Base-by-base conservation (phyloP, 257 asterid species). In the Nicotiana knightiana region DNA sequence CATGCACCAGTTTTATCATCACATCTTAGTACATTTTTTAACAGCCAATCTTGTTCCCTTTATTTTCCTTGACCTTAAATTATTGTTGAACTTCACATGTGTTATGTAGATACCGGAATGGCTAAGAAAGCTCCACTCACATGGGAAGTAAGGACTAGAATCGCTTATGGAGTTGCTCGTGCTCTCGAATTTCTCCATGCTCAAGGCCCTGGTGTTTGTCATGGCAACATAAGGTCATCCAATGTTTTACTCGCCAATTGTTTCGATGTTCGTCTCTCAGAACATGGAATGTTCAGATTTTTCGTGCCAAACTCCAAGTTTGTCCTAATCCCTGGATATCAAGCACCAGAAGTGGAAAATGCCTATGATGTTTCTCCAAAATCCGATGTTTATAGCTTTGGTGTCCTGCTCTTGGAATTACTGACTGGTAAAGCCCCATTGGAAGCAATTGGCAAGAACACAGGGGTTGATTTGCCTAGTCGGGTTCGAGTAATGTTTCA, bases 311-410 rank as follows among this genome's bases (percentile, higher is more conserved):
- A 63, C 2, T 4, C 71, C 15, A 51, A n/a, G 9, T 53, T 81
- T 33, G 30, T 28, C 33, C 54, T 24, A 28, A 61, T 15, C 21
- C 68, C 24, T 2, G 87, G 80, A 13, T 75, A 83, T 54, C 46
- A 33, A 5, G 89, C 91, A 15, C 92, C 89, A 1, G 89, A 89
- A 65, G 81, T 77, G 62, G 48, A 39, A 43, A 75, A 66, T 61
- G 18, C 61, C 12, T 53, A 77, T 32, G 6, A 71, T 48, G 53
- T 82, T 35, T 87, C 89, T 30, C 82, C 81, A 15, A 85, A 87
- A 77, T 68, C 80, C 5, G 91, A 87, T 77, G 87, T 87, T 5
- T 87, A 87, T 67, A 85, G 89, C 81, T 87, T 85, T 5, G 91
- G 91, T 16, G 85, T 87, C 6, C 57, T 89, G 58, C 81, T 89